A percentile compares a stretch with the other conserved stretches of the same genome.
phyloP scores from a whole-genome alignment of 75 land plant species.

The Adiantum capillusveneris region DNA sequence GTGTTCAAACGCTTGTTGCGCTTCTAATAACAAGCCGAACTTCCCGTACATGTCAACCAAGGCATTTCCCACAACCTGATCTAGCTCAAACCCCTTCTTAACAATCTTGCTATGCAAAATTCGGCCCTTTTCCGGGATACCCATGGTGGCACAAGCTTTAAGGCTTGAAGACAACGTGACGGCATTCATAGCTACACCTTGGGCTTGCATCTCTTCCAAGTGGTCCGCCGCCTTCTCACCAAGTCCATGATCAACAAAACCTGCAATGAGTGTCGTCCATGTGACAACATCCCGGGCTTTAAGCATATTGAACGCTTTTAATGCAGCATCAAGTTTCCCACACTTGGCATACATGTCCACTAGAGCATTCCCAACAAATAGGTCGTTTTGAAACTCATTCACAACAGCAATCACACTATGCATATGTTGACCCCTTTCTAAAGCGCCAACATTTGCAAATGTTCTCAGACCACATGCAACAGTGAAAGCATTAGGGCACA shows the following conservation, averaged over 20 bases:
- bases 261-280: constrained; percentile 73
- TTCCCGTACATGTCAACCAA: constrained; percentile 58
- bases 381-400: constrained; percentile 18
- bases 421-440: constrained; percentile 1
- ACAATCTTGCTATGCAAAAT: constrained; percentile 32
- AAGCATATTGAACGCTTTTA: constrained; percentile 44
- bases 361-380: constrained; percentile 55
- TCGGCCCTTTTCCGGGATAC: constrained; percentile 22
- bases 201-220: constrained; percentile 28
- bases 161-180: constrained; percentile 38
- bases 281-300: constrained; percentile 51
- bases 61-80: constrained; percentile 33
- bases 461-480: constrained; percentile 10
- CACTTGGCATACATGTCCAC: constrained; percentile 87
- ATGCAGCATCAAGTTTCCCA: constrained; percentile 33
- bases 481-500: constrained; percentile 18
- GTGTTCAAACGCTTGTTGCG: constrained; percentile 27
- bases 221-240: constrained; percentile 29
- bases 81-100: constrained; percentile 15
- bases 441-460: constrained; percentile 2
- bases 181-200: constrained; percentile 12
- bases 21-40: constrained; percentile 29
- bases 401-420: constrained; percentile 1
- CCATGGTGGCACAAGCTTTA: constrained; percentile 38
- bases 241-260: constrained; percentile 45